A percentile compares a stretch with the other conserved stretches of the same genome.
Evolutionary conservation across 495 filamentous ascomycete species (phyloP).

Genomic region (Lepidopterella palustris): DNA sequence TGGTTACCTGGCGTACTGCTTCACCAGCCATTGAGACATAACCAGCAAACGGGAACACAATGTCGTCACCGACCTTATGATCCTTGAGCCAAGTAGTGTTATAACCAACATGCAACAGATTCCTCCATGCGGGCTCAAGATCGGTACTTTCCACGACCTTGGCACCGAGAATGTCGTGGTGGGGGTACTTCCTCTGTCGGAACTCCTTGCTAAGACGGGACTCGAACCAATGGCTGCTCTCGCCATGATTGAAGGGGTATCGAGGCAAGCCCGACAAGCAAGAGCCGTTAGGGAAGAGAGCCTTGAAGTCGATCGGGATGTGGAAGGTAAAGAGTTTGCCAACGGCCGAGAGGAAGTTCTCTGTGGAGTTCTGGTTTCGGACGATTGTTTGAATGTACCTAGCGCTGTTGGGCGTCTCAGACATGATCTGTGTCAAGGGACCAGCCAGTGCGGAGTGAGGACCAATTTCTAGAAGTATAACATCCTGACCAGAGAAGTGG

Average conservation of each 20-base stretch:
- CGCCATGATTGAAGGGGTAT: not conserved
- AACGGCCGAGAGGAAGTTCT: not conserved
- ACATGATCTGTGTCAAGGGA: slow-evolving; percentile 8
- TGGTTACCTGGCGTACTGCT: slow-evolving; percentile 3
- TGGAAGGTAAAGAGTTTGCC: not conserved
- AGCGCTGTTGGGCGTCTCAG: not conserved
- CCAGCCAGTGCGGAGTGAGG: slow-evolving; percentile 14
- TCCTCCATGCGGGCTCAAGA: slow-evolving; percentile 1
- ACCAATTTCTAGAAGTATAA: slow-evolving; percentile 18
- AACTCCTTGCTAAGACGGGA: not conserved
- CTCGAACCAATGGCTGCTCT: not conserved
- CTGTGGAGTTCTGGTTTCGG: not conserved
- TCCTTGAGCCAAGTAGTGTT: slow-evolving; percentile 4
- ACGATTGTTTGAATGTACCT: not conserved
- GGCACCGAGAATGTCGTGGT: slow-evolving; percentile 1
- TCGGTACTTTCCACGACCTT: not conserved
- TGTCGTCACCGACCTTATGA: slow-evolving; percentile 8
- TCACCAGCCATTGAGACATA: slow-evolving; percentile 12
- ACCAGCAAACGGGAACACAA: slow-evolving; percentile 8
- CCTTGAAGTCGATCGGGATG: not conserved
- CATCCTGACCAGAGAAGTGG: not conserved
- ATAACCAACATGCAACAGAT: not conserved
- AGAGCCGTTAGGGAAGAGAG: not conserved
- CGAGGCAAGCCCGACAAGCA: not conserved
- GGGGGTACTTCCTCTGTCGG: not conserved